Base-by-base conservation (phyloP, 2,329 filamentous ascomycete genomes). In the Lasiodiplodia theobromae region DNA sequence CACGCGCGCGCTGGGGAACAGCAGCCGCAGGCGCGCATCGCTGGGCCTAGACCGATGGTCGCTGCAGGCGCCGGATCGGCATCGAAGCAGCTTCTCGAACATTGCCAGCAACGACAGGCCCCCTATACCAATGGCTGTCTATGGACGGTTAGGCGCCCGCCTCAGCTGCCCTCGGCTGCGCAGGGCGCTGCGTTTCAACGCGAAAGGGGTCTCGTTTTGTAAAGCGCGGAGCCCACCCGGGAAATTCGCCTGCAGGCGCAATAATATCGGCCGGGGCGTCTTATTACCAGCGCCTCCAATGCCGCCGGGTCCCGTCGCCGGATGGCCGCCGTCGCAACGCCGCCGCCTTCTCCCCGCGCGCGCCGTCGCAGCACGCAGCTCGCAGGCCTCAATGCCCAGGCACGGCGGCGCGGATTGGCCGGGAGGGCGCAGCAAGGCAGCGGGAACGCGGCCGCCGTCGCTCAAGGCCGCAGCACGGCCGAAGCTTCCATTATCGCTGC, bases 1-100 rank as follows among this genome's bases (percentile, higher is more conserved):
- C 44, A 47, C 44, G 44, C 44, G 44, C 23, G 51, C 51, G 51
- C 25, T 16, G n/a, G 21, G 23, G 16, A 23, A 31, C 23, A 23
- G 51, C 51, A 53, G 51, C 51, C 21, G 51, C 51, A 53, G 51
- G 21, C 21, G 37, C 18, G 56, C 37, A 12, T 14, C 21, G 23
- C n/a, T 38, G 18, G 47, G 60, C 31, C 60, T 47, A 38, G 60
- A 64, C 21, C 37, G n/a, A 38, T 23, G 31, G 34, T 7, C 16
- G 37, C 23, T 38, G 56, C 56, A 58, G 11, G 4, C 37, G 18
- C 40, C 28, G 44, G 31, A 64, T 38, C 28, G n/a, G 60, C 60
- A 34, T 64, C 47, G 60, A 64, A 38, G 31, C 44, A 8, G 60
- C 58, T 64, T 64, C 60, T 64, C 60, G 60, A 64, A 64, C 47